Evolutionary conservation across 2,329 filamentous ascomycete genomes (phyloP).

Genomic region (Aspergillus cejpii): DNA sequence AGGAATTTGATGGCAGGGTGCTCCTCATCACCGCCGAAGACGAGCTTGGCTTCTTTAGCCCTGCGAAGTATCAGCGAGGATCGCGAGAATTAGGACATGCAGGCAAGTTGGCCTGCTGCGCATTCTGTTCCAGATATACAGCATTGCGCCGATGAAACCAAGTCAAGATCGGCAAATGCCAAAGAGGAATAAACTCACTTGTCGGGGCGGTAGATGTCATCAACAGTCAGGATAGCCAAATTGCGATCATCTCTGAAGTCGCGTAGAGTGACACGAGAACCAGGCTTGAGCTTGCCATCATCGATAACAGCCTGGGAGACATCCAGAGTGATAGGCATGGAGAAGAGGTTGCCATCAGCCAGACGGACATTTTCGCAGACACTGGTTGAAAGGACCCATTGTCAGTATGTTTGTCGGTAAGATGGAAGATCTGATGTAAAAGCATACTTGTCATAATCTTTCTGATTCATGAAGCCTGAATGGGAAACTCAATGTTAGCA

Average conservation of each 20-base stretch:
- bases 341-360: constrained; percentile 81
- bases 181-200: constrained; percentile 56
- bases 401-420: constrained; percentile 8
- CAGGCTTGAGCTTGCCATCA: constrained; percentile 66
- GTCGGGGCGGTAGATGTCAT: constrained; percentile 91
- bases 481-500: constrained; percentile 17
- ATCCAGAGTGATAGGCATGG: constrained; percentile 94
- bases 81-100: too few relatives aligned
- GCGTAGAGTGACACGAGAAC: constrained; percentile 76
- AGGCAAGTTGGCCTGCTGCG: neutral
- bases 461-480: constrained; percentile 90
- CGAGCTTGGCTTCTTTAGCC: constrained; percentile 80
- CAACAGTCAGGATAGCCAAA: constrained; percentile 88
- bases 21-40: constrained; percentile 86
- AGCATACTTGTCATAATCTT: constrained; percentile 85
- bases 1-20: constrained; percentile 93
- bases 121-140: neutral
- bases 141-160: neutral
- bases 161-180: neutral
- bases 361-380: constrained; percentile 87
- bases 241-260: constrained; percentile 96
- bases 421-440: constrained; percentile 4
- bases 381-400: constrained; percentile 42
- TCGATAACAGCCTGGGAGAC: constrained; percentile 68
- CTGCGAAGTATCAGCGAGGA: too few relatives aligned